These are phyloP conservation scores for Pleurotus tuoliensis DNA, from an alignment of 768 basidiomycete genomes.

Conservation along the genomic window DNA sequence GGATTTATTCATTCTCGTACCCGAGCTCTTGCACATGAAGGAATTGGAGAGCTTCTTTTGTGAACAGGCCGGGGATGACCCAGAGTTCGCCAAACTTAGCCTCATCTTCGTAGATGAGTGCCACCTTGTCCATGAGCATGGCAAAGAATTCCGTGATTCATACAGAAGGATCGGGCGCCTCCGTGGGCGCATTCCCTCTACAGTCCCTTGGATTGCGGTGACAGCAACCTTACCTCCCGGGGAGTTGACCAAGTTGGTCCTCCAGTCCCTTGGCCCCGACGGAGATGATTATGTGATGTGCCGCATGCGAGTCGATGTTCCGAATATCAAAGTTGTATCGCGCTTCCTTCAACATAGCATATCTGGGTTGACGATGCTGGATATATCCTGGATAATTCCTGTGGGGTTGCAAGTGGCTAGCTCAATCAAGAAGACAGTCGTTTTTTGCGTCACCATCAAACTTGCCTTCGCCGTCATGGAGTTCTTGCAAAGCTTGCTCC, in stretches of 20 bases:
- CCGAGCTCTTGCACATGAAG: background rate
- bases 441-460: background rate
- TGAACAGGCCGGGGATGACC: background rate
- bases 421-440: background rate
- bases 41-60: background rate
- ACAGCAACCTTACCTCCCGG: background rate
- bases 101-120: background rate
- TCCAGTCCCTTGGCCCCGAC: background rate
- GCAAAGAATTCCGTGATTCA: background rate
- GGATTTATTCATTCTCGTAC: background rate
- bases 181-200: background rate
- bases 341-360: background rate
- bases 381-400: slow-evolving; percentile 1
- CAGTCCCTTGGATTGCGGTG: background rate
- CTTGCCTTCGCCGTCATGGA: background rate
- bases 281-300: background rate
- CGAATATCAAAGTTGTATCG: background rate
- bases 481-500: background rate
- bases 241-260: background rate
- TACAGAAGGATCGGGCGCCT: background rate
- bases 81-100: background rate
- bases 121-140: background rate
- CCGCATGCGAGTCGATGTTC: background rate
- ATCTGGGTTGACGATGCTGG: background rate
- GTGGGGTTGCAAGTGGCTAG: background rate